Evolutionary conservation across 2,329 filamentous ascomycete genomes (phyloP).

Genomic region (Davidsoniella virescens): DNA sequence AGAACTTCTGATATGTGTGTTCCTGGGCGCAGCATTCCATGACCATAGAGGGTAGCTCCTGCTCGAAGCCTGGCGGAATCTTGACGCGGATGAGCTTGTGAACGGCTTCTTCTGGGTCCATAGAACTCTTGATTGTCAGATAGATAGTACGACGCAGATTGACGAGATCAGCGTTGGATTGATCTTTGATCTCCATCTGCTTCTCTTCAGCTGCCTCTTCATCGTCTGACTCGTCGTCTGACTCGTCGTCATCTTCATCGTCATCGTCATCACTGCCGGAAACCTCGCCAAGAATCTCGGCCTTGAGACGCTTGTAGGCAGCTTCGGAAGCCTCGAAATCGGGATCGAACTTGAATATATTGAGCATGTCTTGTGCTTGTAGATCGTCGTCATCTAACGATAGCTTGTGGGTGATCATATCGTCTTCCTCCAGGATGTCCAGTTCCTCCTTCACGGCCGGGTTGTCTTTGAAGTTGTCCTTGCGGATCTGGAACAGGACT

Average conservation of each 20-base stretch:
- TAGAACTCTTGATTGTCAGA: conserved; percentile 90
- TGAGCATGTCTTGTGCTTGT: conserved; percentile 71
- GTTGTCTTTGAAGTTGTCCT: conserved; percentile 94
- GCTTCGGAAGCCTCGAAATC: conserved; percentile 85
- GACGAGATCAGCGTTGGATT: conserved; percentile 89
- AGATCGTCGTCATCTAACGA: conserved; percentile 63
- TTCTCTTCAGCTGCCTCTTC: conserved; percentile 65
- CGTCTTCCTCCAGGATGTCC: conserved; percentile 91
- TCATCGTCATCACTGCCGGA: conserved; percentile 67
- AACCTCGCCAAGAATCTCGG: conserved; percentile 86
- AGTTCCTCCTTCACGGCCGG: conserved; percentile 80
- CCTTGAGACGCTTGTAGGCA: conserved; percentile 77
- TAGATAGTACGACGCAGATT: conserved; percentile 90
- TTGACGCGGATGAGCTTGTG: conserved; percentile 95
- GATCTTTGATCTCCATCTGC: conserved; percentile 90
- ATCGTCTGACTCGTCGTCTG: conserved; percentile 52
- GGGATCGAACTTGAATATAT: conserved; percentile 87
- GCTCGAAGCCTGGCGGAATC: conserved; percentile 70
- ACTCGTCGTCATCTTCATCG: conserved; percentile 35
- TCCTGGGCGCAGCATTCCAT: conserved; percentile 95
- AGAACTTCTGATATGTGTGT: conserved; percentile 94
- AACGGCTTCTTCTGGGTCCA: conserved; percentile 89
- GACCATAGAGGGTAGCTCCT: conserved; percentile 88
- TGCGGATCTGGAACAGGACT: conserved; percentile 88
- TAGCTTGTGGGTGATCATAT: conserved; percentile 84